A percentile compares a stretch with the other conserved stretches of the same genome.
Evolutionary conservation across 495 filamentous ascomycete species (phyloP).

Genomic region (Xylaria longipes): DNA sequence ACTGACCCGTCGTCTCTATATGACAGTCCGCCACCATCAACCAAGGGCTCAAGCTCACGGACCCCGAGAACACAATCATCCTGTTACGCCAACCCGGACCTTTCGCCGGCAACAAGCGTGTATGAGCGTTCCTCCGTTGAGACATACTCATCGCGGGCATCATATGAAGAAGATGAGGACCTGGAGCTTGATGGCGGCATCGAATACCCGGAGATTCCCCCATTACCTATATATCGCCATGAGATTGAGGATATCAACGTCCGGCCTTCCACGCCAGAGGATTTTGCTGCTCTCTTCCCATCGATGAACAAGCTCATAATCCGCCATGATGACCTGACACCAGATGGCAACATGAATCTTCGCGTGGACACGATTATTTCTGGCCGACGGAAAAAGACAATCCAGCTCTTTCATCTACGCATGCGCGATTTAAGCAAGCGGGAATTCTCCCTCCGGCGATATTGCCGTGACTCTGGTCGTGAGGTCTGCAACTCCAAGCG

Average conservation of each 20-base stretch:
- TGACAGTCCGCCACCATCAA: constrained; percentile 61
- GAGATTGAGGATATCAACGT: constrained; percentile 67
- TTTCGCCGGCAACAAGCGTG: constrained; percentile 54
- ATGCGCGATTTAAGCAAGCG: constrained; percentile 91
- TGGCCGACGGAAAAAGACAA: constrained; percentile 64
- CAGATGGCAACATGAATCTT: constrained; percentile 97
- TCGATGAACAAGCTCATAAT: constrained; percentile 81
- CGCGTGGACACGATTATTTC: constrained; percentile 80
- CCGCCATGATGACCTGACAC: constrained; percentile 87
- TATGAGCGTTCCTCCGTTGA: constrained; percentile 72
- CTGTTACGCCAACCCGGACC: constrained; percentile 50
- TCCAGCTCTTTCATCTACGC: constrained; percentile 91
- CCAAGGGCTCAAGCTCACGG: constrained; percentile 50
- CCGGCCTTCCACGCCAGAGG: constrained; percentile 76
- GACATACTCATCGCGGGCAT: constrained; percentile 78
- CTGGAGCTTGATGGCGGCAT: constrained; percentile 56
- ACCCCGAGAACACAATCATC: constrained; percentile 45
- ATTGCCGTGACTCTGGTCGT: constrained; percentile 90
- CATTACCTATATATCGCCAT: constrained; percentile 65
- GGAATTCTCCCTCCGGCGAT: constrained; percentile 89
- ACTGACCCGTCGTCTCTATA: constrained; percentile 69
- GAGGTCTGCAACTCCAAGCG: constrained; percentile 88
- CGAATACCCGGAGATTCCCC: constrained; percentile 52
- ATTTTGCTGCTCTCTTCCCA: constrained; percentile 88
- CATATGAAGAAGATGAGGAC: constrained; percentile 68